A percentile compares a stretch with the other conserved stretches of the same genome.
Conservation (phyloP, 164 flowering plant genomes). For the Taxillus chinensis region DNA sequence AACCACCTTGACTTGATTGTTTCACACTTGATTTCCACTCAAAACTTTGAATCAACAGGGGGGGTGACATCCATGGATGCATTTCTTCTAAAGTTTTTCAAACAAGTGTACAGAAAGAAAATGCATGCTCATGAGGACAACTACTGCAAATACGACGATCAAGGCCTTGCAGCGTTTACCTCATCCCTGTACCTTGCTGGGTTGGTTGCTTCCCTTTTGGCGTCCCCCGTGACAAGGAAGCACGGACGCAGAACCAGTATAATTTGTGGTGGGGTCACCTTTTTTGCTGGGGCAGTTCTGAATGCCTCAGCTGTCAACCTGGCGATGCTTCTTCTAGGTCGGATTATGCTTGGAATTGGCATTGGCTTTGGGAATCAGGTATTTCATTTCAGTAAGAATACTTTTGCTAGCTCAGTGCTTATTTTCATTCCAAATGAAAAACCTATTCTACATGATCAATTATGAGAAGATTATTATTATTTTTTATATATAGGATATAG, state of each 20-base stretch:
- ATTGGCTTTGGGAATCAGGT: conserved; percentile 97
- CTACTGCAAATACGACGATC: conserved; percentile 83
- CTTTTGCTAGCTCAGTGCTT: no score
- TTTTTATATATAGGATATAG: not conserved
- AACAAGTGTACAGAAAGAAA: conserved; percentile 40
- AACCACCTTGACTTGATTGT: not conserved
- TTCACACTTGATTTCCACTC: not conserved
- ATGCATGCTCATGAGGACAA: conserved; percentile 51
- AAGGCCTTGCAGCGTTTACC: conserved; percentile 76
- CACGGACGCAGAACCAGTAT: conserved; percentile 70
- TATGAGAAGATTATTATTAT: no score
- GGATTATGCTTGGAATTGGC: conserved; percentile 93
- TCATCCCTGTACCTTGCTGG: conserved; percentile 90
- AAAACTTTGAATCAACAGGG: conserved; percentile 32
- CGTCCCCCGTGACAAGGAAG: conserved; percentile 63
- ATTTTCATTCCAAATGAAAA: no score
- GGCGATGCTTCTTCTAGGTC: conserved; percentile 66
- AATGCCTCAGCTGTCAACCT: conserved; percentile 64
- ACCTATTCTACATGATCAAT: no score
- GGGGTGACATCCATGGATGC: conserved; percentile 93
- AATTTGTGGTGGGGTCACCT: conserved; percentile 67
- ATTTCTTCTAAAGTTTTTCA: conserved; percentile 70
- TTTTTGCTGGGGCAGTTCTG: conserved; percentile 60
- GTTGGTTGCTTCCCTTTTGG: conserved; percentile 55
- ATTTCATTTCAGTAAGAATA: not conserved